These are phyloP conservation scores for Epichloe coenophiala DNA, from an alignment of 2,329 filamentous ascomycete genomes.

Conservation along the genomic window DNA sequence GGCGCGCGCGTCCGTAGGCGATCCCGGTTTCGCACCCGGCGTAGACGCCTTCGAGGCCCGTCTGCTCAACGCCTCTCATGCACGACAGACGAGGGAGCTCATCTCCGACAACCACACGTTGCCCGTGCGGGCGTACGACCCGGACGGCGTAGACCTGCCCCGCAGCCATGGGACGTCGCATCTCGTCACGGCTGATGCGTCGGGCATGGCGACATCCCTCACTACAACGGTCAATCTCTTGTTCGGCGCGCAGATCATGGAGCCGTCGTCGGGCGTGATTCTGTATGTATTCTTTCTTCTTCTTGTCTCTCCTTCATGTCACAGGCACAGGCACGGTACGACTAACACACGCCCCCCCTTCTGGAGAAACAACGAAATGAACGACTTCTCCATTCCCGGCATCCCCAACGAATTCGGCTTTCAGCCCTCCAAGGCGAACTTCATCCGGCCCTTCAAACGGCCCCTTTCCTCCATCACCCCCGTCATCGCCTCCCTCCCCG, in stretches of 20 bases:
- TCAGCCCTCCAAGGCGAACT: conserved; percentile 68
- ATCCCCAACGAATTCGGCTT: conserved; percentile 73
- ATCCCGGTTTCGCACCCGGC: conserved; percentile 59
- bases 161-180: conserved; percentile 65
- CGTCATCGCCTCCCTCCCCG: conserved; percentile 53
- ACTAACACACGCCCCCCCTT: background rate
- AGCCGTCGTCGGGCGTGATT: conserved; percentile 71
- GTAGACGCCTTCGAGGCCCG: conserved; percentile 49
- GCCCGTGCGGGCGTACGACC: conserved; percentile 62
- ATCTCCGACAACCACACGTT: conserved; percentile 64
- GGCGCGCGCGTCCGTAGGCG: conserved; percentile 63
- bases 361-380: conserved; percentile 46
- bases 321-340: background rate
- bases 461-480: conserved; percentile 75
- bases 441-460: conserved; percentile 65
- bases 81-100: conserved; percentile 43
- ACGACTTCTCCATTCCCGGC: conserved; percentile 78
- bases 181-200: conserved; percentile 55
- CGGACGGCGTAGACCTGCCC: conserved; percentile 48
- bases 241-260: conserved; percentile 68
- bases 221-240: conserved; percentile 83
- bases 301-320: background rate
- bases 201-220: conserved; percentile 63
- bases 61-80: conserved; percentile 52
- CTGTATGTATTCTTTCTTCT: conserved; percentile 27